These are phyloP conservation scores for Lactarius hatsudake DNA, from an alignment of 768 basidiomycete genomes.

Conservation along the genomic window DNA sequence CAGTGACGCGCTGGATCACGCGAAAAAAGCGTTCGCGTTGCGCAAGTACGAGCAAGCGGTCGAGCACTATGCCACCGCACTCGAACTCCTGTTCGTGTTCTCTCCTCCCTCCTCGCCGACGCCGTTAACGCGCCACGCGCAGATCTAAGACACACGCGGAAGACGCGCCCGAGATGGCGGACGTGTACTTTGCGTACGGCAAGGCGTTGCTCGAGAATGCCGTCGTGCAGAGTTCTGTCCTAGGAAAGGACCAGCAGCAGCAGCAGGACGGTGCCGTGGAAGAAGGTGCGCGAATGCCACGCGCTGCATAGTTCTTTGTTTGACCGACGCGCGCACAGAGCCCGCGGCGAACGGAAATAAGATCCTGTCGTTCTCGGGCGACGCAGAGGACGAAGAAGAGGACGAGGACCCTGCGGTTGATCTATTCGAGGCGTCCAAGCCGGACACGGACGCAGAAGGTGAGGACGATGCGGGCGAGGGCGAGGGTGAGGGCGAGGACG, in stretches of 20 bases:
- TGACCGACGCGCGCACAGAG: constrained; percentile 19
- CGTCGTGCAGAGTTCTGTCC: constrained; percentile 77
- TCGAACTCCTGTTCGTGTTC: constrained; percentile 72
- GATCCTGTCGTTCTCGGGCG: constrained; percentile 78
- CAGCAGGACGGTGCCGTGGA: constrained; percentile 44
- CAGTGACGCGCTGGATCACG: constrained; percentile 67
- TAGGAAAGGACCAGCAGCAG: constrained; percentile 83
- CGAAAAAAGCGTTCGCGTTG: constrained; percentile 86
- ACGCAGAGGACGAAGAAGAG: constrained; percentile 62
- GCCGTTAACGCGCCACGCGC: not conserved
- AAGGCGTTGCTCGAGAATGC: constrained; percentile 93
- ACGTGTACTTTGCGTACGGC: constrained; percentile 88
- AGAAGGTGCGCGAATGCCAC: constrained; percentile 31
- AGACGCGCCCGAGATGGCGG: constrained; percentile 78
- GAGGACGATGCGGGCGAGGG: constrained; percentile 47
- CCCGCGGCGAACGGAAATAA: constrained; percentile 44
- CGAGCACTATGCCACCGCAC: constrained; percentile 77
- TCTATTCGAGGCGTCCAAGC: constrained; percentile 56
- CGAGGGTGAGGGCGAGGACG: constrained; percentile 64
- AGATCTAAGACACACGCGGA: constrained; percentile 74
- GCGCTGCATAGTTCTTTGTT: constrained; percentile 32
- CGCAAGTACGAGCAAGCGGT: constrained; percentile 83
- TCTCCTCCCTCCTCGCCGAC: not conserved
- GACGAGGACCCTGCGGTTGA: constrained; percentile 59
- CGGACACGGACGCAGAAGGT: constrained; percentile 44